A percentile compares a stretch with the other conserved stretches of the same genome.
Conservation (phyloP, 257 asterid genomes). For the Linderniella brevidens region DNA sequence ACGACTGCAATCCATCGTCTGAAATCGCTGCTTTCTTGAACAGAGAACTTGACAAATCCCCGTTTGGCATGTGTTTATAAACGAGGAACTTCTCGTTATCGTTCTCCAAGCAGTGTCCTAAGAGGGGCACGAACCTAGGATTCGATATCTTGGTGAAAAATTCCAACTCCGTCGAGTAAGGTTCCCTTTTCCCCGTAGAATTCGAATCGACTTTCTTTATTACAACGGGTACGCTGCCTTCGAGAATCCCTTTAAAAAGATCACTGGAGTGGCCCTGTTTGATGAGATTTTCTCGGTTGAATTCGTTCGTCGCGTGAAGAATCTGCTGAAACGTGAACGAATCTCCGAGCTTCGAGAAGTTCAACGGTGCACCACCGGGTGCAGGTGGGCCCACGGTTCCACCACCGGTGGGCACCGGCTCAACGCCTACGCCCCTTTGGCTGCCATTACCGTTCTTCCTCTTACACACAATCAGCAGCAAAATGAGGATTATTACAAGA, state of each 20-base stretch:
- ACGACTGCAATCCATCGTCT: conserved; percentile 51
- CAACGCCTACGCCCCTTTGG: conserved; percentile 48
- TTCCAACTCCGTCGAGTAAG: conserved; percentile 45
- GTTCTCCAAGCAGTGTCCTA: conserved; percentile 88
- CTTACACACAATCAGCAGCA: conserved; percentile 31
- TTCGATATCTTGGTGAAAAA: conserved; percentile 58
- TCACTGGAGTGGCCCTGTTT: conserved; percentile 85
- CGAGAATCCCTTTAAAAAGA: conserved; percentile 55
- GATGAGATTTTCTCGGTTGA: conserved; percentile 36
- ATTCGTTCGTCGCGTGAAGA: conserved; percentile 56
- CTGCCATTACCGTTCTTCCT: conserved; percentile 37
- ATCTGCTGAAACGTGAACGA: conserved; percentile 69
- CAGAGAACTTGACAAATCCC: conserved; percentile 71
- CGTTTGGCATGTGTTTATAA: conserved; percentile 71
- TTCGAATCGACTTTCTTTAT: conserved; percentile 47
- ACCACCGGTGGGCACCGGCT: conserved; percentile 47
- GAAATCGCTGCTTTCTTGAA: conserved; percentile 46
- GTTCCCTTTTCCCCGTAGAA: conserved; percentile 43
- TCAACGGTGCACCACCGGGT: conserved; percentile 29
- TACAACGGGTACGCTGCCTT: conserved; percentile 58
- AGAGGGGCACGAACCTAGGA: conserved; percentile 63
- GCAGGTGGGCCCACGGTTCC: conserved; percentile 38
- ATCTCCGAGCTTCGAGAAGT: conserved; percentile 55
- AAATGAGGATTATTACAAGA: conserved; percentile 20
- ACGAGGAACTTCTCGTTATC: conserved; percentile 70